Base-by-base conservation (phyloP, 306 rosid genomes). In the Ammopiptanthus mongolicus region DNA sequence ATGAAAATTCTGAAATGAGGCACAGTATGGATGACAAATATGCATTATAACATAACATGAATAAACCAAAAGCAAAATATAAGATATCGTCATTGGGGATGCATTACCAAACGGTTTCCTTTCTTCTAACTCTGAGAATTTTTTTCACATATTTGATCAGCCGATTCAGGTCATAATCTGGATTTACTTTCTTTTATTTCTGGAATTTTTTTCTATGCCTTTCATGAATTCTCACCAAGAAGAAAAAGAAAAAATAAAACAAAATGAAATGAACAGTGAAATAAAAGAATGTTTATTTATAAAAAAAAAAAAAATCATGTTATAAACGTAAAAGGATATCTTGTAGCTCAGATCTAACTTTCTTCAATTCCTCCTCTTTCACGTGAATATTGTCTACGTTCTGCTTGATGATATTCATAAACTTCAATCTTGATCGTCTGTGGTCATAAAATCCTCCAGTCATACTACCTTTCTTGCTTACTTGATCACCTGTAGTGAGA, bases 401-500 rank as follows among this genome's bases (percentile, higher is more conserved):
- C 85, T 79, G 88, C 76, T 81, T 82, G 64, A 95, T 82, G 46
- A 84, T 76, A 74, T 86, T 88, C 93, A 95, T 90, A 76, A 87
- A 90, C 91, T 90, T 91, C 87, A 95, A 87, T 78, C 82, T 95
- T 47, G 98, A 90, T 61, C 96, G 86, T 59, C 98, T 87, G 83
- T 95, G 96, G 63, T 95, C 97, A 85, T 95, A 91, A 85, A 95
- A 95, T 71, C 98, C 98, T 52, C 98, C 98, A 0, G 98, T 95
- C 98, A 95, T 95, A 65, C 97, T 93, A 69, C 98, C 98, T 83
- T 95, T 95, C 91, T 91, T 95, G 91, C 98, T 95, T 53, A 95
- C 97, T 87, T 95, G 97, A 80, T 95, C 98, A 73, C 98, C 98
- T 95, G 84, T 84, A 58, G 69, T 10, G 62, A 57, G 55, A 71